Percentiles rank a stretch among this genome's conserved stretches.
Evolutionary conservation across 202 grass and related monocot genomes (phyloP).

Genomic region (Setaria italica): DNA sequence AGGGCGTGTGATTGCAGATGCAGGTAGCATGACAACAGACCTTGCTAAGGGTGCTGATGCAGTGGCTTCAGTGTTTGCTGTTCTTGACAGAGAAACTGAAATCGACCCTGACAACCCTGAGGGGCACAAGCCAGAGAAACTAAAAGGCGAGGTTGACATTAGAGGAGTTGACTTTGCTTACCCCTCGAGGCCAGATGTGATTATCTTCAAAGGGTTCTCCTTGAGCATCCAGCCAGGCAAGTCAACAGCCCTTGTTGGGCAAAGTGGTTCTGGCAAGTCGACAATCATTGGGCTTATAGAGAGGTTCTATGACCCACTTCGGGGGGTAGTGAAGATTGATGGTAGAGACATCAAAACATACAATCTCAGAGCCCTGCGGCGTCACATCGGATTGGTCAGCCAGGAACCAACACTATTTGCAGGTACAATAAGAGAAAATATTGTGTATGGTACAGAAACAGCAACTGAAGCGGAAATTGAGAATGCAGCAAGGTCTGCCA

Average conservation of each 20-base stretch:
- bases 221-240: slow-evolving; percentile 78
- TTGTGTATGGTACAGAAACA: slow-evolving; percentile 72
- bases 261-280: slow-evolving; percentile 97
- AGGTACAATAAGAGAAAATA: slow-evolving; percentile 83
- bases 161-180: slow-evolving; percentile 79
- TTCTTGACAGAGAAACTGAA: slow-evolving; percentile 76
- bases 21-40: slow-evolving; percentile 93
- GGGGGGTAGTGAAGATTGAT: slow-evolving; percentile 74
- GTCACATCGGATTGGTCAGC: slow-evolving; percentile 81
- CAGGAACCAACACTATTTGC: slow-evolving; percentile 91
- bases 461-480: slow-evolving; percentile 78
- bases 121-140: slow-evolving; percentile 58
- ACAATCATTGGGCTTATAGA: slow-evolving; percentile 92
- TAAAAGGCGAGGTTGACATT: slow-evolving; percentile 76
- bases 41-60: slow-evolving; percentile 90
- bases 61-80: slow-evolving; percentile 74
- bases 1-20: slow-evolving; percentile 90
- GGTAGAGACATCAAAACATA: slow-evolving; percentile 81
- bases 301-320: slow-evolving; percentile 88
- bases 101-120: slow-evolving; percentile 84
- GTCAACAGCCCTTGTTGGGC: slow-evolving; percentile 91
- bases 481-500: slow-evolving; percentile 73
- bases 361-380: slow-evolving; percentile 68
- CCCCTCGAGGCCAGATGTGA: slow-evolving; percentile 68
- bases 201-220: slow-evolving; percentile 80